Evolutionary conservation across 768 basidiomycete species (phyloP).

Genomic region (Tylopilus vinaceipallidus): DNA sequence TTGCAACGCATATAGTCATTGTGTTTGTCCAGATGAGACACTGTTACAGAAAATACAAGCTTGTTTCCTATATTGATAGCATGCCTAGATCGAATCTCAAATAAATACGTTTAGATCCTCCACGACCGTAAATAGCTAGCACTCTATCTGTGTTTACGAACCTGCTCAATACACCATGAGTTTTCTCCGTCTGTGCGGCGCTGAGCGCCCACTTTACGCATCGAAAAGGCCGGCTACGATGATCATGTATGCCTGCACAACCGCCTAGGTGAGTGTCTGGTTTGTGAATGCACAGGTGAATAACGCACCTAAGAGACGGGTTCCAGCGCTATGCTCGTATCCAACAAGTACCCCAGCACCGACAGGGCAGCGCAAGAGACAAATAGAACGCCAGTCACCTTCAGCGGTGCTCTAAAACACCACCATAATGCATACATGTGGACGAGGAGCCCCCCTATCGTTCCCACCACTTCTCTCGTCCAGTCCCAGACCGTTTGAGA

Average conservation of each 20-base stretch:
- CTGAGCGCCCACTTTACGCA: constrained; percentile 12
- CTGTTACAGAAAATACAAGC: neutral
- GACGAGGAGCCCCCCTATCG: neutral
- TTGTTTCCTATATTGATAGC: neutral
- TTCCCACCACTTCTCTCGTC: neutral
- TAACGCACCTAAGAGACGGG: constrained; percentile 3
- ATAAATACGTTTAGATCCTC: neutral
- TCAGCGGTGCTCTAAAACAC: constrained; percentile 10
- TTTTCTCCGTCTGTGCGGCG: too few species aligned
- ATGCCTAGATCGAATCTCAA: neutral
- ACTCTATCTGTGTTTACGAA: neutral
- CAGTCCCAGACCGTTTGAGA: neutral
- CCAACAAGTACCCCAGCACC: neutral
- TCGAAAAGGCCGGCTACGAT: neutral
- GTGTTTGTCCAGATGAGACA: neutral
- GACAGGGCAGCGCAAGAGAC: neutral
- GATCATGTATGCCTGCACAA: neutral
- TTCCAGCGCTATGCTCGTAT: neutral
- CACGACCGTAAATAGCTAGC: neutral
- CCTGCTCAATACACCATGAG: too few species aligned
- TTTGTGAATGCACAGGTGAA: neutral
- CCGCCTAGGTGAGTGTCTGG: neutral
- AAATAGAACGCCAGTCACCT: neutral
- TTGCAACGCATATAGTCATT: too few species aligned
- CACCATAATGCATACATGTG: constrained; percentile 2